Conservation (phyloP, 2,329 filamentous ascomycete species). For the Claviceps sp. region DNA sequence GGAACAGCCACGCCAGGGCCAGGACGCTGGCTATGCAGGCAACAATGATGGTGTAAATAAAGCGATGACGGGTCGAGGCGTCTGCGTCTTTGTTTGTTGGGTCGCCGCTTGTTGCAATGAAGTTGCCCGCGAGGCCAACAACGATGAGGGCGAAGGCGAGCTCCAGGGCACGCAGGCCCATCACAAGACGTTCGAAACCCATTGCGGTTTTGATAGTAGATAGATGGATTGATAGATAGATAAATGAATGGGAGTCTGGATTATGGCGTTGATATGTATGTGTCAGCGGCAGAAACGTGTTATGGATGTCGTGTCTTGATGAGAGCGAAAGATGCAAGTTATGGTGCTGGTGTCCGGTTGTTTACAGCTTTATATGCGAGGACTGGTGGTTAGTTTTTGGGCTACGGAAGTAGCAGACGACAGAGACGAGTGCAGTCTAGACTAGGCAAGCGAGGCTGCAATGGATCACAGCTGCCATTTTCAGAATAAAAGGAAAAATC, state of each 20-base stretch:
- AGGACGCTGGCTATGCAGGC: constrained; percentile 56
- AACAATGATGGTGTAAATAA: constrained; percentile 64
- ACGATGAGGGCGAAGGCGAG: constrained; percentile 61
- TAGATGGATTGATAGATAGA: background rate
- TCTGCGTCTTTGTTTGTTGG: constrained; percentile 18
- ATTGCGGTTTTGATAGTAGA: constrained; percentile 10
- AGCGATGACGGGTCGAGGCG: constrained; percentile 44
- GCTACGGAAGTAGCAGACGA: background rate
- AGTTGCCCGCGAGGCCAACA: constrained; percentile 53
- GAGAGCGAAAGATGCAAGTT: background rate
- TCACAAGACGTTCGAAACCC: constrained; percentile 27
- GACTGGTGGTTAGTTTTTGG: background rate
- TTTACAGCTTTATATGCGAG: background rate
- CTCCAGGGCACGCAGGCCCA: constrained; percentile 30
- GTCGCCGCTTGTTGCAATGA: constrained; percentile 36
- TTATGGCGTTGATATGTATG: background rate
- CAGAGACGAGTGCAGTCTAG: background rate
- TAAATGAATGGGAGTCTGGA: background rate
- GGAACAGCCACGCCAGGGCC: constrained; percentile 59
- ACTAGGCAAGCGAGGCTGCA: background rate
- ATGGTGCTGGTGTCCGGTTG: background rate
- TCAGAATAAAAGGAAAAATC: background rate
- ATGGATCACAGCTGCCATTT: background rate
- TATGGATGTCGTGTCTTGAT: background rate
- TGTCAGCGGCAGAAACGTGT: background rate